Base-by-base conservation (phyloP, 768 basidiomycete species). In the Lentinus brumalis region DNA sequence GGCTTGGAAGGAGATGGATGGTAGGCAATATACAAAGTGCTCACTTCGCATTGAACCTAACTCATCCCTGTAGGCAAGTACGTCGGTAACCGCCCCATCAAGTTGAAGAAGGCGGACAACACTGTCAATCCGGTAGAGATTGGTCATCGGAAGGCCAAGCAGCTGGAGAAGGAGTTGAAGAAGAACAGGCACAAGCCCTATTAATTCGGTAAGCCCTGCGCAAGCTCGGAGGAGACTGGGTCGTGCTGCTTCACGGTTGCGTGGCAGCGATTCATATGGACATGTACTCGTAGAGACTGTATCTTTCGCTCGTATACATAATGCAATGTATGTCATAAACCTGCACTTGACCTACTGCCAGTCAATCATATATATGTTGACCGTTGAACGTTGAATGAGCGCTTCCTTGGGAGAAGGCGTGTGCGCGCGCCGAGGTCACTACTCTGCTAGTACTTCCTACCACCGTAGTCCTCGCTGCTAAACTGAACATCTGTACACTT, bases 1-100 rank as follows among this genome's bases (percentile, higher is more conserved):
- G 71, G 96, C 96, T 16, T 99, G 96, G 96, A 98, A 98, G 73
- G 96, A 98, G 74, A 98, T 97, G 96, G 95, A 98, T 74, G 96
- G 96, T 92, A 67, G 39, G 26, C 31, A 26, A 40, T 1, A 18
- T 16, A 50, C 15, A 29, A 35, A 2, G 1, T 12, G 10, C 12
- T 12, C 9, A 15, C n/a, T 31, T 7, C 21, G 4, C 29, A 46
- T 12, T 11, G 18, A 9, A 14, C 39, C 45, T 42, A 3, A 53
- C 35, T 1, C 54, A 31, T 51, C 12, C 2, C 5, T 14, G 77
- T 50, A 88, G 96, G 96, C 64, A 98, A 98, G 80, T 99, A 99
- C 75, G 96, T 99, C 53, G 97, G 97, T 45, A 96, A 96, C 70
- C 85, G 97, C 54, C 97, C 97, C n/a, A 86, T 99, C 66, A 92